These are phyloP conservation scores for Thalassiosira hispida DNA, from an alignment of 352 stramenopile species.

Conservation along the genomic window DNA sequence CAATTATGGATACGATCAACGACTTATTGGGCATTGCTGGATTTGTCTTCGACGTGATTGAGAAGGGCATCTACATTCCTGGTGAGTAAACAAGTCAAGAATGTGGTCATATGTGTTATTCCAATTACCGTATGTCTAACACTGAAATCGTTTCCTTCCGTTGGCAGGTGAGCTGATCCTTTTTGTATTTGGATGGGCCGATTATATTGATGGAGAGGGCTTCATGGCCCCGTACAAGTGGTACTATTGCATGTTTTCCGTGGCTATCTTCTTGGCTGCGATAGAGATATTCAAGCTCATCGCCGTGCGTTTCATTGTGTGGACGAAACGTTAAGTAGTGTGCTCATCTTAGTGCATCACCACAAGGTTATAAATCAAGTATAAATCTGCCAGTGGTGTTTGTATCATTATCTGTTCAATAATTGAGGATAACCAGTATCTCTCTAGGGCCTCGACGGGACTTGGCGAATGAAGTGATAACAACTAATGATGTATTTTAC, in stretches of 20 bases:
- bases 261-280: constrained; percentile 45
- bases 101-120: neutral
- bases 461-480: neutral
- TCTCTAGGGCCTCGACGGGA: too few relatives aligned
- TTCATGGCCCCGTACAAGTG: constrained; percentile 51
- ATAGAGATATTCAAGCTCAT: constrained; percentile 62
- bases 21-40: constrained; percentile 31
- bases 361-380: neutral
- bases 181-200: constrained; percentile 53
- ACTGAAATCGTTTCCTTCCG: neutral
- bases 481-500: neutral
- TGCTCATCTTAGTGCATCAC: neutral
- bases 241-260: constrained; percentile 50
- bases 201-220: constrained; percentile 30
- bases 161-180: constrained; percentile 43
- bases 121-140: neutral
- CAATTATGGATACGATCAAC: constrained; percentile 30
- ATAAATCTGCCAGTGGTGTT: neutral
- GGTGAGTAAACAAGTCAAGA: constrained; percentile 3
- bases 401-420: neutral
- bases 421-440: neutral
- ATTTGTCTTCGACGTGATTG: constrained; percentile 45
- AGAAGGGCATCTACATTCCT: constrained; percentile 52
- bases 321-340: constrained; percentile 41
- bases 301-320: constrained; percentile 51